Evolutionary conservation across 805 yeast species (phyloP).

Genomic region (Yarrowia sp.): DNA sequence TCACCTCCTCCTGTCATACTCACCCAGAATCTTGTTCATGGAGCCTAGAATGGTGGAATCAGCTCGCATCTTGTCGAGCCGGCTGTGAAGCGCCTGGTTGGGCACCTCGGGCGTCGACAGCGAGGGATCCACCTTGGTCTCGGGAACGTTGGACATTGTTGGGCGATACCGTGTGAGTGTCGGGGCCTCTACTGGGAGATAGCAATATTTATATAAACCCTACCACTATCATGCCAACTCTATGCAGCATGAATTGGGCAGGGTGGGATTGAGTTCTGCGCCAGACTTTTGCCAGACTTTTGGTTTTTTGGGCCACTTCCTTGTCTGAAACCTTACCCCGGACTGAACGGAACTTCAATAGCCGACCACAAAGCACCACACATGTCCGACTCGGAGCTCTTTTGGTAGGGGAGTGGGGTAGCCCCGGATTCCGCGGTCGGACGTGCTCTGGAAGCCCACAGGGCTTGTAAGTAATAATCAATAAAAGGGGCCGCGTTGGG

Average conservation of each 20-base stretch:
- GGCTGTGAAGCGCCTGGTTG: slow-evolving; percentile 25
- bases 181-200: slow-evolving; percentile 7
- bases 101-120: slow-evolving; percentile 39
- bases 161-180: slow-evolving; percentile 11
- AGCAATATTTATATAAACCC: slow-evolving; percentile 34
- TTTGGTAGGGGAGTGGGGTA: slow-evolving; percentile 10
- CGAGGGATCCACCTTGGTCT: slow-evolving; percentile 39
- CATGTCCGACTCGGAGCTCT: slow-evolving; percentile 36
- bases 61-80: slow-evolving; percentile 50
- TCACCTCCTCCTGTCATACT: neutral
- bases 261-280: slow-evolving; percentile 32
- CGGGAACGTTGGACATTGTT: slow-evolving; percentile 37
- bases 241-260: slow-evolving; percentile 28
- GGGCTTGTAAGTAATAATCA: slow-evolving; percentile 14
- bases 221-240: slow-evolving; percentile 23
- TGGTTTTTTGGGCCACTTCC: slow-evolving; percentile 31
- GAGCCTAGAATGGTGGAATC: slow-evolving; percentile 57
- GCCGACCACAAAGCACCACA: slow-evolving; percentile 19
- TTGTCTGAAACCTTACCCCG: slow-evolving; percentile 35
- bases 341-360: slow-evolving; percentile 39
- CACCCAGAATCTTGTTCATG: slow-evolving; percentile 57
- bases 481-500: neutral
- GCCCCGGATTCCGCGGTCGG: neutral
- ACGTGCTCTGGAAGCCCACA: neutral
- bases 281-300: neutral